Conservation (phyloP, 148 eudicot species). For the Fagopyrum tataricum region DNA sequence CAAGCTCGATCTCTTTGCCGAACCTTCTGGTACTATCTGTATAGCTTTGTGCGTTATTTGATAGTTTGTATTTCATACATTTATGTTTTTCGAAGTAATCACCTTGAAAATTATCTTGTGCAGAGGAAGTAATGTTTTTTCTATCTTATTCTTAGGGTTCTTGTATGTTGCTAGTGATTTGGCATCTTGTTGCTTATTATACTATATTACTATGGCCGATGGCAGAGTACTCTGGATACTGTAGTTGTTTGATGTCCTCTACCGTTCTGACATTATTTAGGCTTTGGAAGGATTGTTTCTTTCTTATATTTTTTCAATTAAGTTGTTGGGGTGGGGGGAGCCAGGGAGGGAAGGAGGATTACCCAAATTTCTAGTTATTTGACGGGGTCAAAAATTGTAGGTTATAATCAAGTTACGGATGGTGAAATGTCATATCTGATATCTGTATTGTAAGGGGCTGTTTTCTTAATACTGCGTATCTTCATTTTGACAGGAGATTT, state of each 20-base stretch:
- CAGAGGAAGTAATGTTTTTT: not conserved
- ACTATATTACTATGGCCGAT: too few species aligned
- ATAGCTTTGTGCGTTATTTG: slow-evolving; percentile 4
- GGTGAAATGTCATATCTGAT: not conserved
- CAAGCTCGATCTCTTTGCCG: slow-evolving; percentile 89
- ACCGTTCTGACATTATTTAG: too few species aligned
- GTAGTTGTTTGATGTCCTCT: too few species aligned
- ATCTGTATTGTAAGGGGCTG: not conserved
- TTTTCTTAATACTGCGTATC: not conserved
- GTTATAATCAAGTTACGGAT: not conserved
- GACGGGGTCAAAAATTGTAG: not conserved
- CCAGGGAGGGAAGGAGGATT: too few species aligned
- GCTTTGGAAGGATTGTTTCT: too few species aligned
- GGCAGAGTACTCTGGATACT: too few species aligned
- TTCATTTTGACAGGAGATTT: slow-evolving; percentile 51
- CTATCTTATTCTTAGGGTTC: not conserved
- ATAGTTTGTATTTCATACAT: not conserved
- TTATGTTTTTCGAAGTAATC: not conserved
- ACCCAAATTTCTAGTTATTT: not conserved
- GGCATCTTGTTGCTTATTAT: too few species aligned
- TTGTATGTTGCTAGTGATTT: not conserved
- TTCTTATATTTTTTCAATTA: too few species aligned
- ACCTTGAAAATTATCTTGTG: not conserved
- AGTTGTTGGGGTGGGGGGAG: too few species aligned
- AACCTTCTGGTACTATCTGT: slow-evolving; percentile 81